These are phyloP conservation scores for Boletus rufocinnamomeus DNA, from an alignment of 768 basidiomycete species.

Conservation along the genomic window DNA sequence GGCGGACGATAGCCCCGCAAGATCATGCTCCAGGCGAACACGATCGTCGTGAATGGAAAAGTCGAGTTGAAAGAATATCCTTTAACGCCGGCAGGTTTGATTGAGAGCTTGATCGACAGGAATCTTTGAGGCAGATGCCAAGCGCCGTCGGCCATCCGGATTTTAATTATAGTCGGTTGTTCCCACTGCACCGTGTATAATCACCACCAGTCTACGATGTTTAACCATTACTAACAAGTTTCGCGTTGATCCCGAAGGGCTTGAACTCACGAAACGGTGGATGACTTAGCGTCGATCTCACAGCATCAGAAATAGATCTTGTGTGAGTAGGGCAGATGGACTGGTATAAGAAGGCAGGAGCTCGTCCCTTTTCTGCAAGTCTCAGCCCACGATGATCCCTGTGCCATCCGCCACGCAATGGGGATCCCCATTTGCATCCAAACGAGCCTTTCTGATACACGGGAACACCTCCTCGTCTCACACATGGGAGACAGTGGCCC, in stretches of 20 bases:
- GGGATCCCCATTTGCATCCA: constrained; percentile 15
- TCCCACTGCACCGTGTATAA: background rate
- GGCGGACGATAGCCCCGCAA: constrained; percentile 64
- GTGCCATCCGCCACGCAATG: constrained; percentile 21
- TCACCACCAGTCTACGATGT: background rate
- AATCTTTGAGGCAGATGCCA: constrained; percentile 39
- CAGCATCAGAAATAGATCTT: constrained; percentile 7
- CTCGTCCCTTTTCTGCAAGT: too few species aligned
- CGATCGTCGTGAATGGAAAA: constrained; percentile 63
- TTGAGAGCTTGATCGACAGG: constrained; percentile 82
- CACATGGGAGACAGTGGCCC: constrained; percentile 16
- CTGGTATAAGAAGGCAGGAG: background rate
- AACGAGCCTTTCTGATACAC: constrained; percentile 20
- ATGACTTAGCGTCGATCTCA: background rate
- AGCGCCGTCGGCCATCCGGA: background rate
- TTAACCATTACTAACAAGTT: background rate
- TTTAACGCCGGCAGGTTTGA: constrained; percentile 67
- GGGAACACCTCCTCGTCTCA: constrained; percentile 15
- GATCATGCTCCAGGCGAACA: constrained; percentile 84
- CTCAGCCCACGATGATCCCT: constrained; percentile 9
- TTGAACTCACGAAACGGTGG: background rate
- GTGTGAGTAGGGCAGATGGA: background rate
- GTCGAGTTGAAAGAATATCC: constrained; percentile 81
- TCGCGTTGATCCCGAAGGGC: background rate
- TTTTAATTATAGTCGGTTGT: background rate